phyloP scores from a whole-genome alignment of 139 green algal species.

The Penium margaritaceum region DNA sequence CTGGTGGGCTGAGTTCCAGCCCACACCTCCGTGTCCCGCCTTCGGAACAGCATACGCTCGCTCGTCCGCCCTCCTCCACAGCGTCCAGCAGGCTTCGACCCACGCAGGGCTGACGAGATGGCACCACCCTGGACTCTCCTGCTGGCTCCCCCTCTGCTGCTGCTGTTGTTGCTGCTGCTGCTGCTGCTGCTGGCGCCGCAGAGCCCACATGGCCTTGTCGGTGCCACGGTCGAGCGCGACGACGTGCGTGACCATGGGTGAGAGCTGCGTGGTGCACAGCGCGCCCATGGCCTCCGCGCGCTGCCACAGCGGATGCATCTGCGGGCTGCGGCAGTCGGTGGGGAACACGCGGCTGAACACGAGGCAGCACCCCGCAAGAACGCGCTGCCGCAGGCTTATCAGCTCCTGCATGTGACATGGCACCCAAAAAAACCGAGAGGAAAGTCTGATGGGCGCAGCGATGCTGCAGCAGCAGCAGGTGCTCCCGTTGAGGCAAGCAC shows the following conservation, averaged over 20 bases:
- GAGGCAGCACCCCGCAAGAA: constrained; percentile 58
- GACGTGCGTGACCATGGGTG: constrained; percentile 58
- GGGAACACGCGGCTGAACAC: constrained; percentile 72
- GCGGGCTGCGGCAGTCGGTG: constrained; percentile 39
- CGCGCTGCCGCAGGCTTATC: constrained; percentile 1
- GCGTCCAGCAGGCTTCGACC: constrained; percentile 10
- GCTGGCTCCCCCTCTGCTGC: no score
- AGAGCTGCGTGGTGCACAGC: constrained; percentile 36
- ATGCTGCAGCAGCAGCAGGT: no score
- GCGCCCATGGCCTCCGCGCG: constrained; percentile 68
- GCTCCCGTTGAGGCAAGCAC: no score
- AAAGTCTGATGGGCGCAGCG: no score
- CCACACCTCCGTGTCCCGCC: no score
- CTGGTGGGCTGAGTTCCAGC: no score
- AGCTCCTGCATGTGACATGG: no score
- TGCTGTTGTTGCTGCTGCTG: no score
- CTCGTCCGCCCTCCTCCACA: constrained; percentile 33
- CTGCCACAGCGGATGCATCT: constrained; percentile 66
- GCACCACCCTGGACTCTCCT: no score
- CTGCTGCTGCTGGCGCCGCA: background rate
- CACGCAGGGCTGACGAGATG: constrained; percentile 28
- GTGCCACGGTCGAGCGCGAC: constrained; percentile 50
- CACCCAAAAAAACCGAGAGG: no score
- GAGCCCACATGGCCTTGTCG: constrained; percentile 40
- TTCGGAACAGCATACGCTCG: constrained; percentile 19